Evolutionary conservation across 2,329 filamentous ascomycete genomes (phyloP), one percentile per base, ranked within the genome.

Genomic region (Neonectria neomacrospora): DNA sequence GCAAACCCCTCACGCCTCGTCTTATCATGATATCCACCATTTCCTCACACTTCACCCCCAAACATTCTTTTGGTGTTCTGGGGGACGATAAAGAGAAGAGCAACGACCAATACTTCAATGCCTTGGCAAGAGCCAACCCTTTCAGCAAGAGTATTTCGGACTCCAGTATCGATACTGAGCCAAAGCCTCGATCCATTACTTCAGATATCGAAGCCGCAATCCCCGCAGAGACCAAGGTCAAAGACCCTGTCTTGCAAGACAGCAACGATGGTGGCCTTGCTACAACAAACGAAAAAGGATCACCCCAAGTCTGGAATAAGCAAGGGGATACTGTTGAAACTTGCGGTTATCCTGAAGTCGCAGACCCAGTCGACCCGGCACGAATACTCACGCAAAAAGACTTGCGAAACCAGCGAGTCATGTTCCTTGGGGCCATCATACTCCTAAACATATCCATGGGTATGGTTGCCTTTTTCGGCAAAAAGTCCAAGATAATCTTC

Each of bases 401-500:
- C 32, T 56, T 71, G 3, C 64, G 61, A 9, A 67, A 69, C 10
- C 68, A 71, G 30, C 56, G 68, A 4, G 20, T 68, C 1, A 50
- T 60, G 0, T 71, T 71, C 47, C 41, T 71, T 20, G 68, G 59
- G 0, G 30, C 56, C 11, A 68, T 71, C 16, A 16, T 69, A 0
- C n/a, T 71, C 0, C 26, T 71, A 44, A 69, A 71, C 30, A 52
- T 71, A 2, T 41, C 56, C 52, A 71, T 71, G 68, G 58, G 55
- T 0, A 50, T 66, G 14, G 48, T 58, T 1, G 60, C 68, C 0
- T 56, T 71, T 20, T 69, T 69, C 6, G 68, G 68, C 1, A 66
- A 52, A 45, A 71, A 59, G 39, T 62, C 59, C 30, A 71, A 71
- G 34, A 28, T 71, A 3, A 64, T 63, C 37, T 66, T 71, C 0